Base-by-base conservation (phyloP, 2,329 filamentous ascomycete species). In the Neophaeococcomyces mojaviensis region DNA sequence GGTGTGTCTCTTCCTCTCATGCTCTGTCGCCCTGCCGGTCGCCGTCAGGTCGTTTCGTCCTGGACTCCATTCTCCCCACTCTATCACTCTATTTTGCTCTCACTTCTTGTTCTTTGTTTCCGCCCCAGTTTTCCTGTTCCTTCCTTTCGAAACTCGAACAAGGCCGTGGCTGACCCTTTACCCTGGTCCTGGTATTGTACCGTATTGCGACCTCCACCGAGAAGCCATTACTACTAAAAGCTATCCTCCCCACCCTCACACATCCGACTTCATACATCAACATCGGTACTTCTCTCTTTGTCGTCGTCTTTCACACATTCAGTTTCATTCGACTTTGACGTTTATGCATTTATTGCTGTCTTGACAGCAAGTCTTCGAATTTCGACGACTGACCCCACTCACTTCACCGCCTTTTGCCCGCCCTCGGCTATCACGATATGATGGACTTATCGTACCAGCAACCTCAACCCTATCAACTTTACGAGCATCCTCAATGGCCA, bases 391-490 rank as follows among this genome's bases (percentile, higher is more conserved):
- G 26, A 44, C 44, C 34, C 44, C 48, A 47, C 39, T 40, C 39
- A n/a, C n/a, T 40, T 49, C 47, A 51, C 49, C 49, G 47, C 49
- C 43, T 33, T 45, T 49, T 47, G 15, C 34, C 33, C 24, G 18
- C 32, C 16, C 35, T 16, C 33, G 13, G 33, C 36, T 30, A 24
- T 16, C 35, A 49, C 32, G 30, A 42, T 34, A 36, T 35, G 42
- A 56, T 56, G 51, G 56, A 55, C 9, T 64, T 68, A 51, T 64
- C 64, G 57, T 71, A 68, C 60, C 65, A 65, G 50, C 66, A 68
- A 55, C 6, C 43, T 24, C 62, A 62, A 42, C 52, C 57, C 45
- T 61, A 62, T 39, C 68, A 64, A 51, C 63, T 66, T 54, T 70
- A 70, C 53, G 64, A 64, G 53, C 65, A 66, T 51, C 61, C 66